Evolutionary conservation across 2,329 filamentous ascomycete genomes (phyloP).

Genomic region (Cercospora sp.): DNA sequence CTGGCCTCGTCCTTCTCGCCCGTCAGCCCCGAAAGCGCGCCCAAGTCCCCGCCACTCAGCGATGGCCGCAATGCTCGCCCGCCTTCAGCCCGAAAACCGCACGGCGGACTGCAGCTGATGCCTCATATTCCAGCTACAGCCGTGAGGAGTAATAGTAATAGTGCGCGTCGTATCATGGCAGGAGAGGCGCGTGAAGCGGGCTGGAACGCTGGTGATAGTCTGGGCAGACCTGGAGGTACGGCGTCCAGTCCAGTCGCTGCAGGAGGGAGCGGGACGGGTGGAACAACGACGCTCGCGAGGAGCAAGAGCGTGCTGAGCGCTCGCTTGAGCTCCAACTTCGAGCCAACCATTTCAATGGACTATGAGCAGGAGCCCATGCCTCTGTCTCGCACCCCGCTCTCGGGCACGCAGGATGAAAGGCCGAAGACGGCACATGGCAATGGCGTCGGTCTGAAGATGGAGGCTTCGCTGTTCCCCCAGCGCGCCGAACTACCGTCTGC

Average conservation of each 20-base stretch:
- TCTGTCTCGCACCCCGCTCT: slow-evolving; percentile 9
- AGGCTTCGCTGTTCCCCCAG: slow-evolving; percentile 31
- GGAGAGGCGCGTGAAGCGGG: slow-evolving; percentile 4
- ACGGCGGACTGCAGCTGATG: slow-evolving; percentile 6
- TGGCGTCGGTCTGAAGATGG: slow-evolving; percentile 24
- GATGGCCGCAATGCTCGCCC: slow-evolving; percentile 22
- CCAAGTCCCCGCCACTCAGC: slow-evolving; percentile 28
- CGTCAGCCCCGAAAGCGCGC: slow-evolving; percentile 17
- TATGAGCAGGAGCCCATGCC: slow-evolving; percentile 15
- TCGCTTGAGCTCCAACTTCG: slow-evolving; percentile 25
- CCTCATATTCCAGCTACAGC: neutral
- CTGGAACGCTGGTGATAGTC: neutral
- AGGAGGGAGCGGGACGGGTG: slow-evolving; percentile 22
- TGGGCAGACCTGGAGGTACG: slow-evolving; percentile 2
- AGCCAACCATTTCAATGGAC: slow-evolving; percentile 5
- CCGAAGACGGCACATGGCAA: slow-evolving; percentile 25
- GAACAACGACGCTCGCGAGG: slow-evolving; percentile 7
- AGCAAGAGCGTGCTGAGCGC: slow-evolving; percentile 18
- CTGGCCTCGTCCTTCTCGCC: slow-evolving; percentile 22
- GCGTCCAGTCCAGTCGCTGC: slow-evolving; percentile 1
- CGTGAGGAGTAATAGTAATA: slow-evolving; percentile 1
- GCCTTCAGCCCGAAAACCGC: neutral
- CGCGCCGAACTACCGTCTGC: slow-evolving; percentile 17
- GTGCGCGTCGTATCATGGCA: slow-evolving; percentile 7
- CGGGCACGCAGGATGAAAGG: slow-evolving; percentile 3